Base-by-base conservation (phyloP, 2,329 filamentous ascomycete species). In the Aureobasidium uvarum region DNA sequence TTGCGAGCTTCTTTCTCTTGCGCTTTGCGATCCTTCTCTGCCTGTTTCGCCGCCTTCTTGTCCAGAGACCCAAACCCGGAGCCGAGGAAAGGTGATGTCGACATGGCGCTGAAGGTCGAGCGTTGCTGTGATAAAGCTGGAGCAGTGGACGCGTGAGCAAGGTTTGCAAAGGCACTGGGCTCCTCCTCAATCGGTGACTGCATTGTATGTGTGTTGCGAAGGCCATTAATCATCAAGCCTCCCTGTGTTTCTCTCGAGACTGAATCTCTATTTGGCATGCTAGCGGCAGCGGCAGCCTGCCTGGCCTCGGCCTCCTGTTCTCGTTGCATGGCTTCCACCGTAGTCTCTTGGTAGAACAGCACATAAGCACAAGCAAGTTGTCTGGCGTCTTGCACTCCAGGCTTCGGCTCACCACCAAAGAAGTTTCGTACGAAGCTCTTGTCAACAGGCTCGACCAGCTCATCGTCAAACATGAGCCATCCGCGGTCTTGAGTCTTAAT, bases 361-460 rank as follows among this genome's bases (percentile, higher is more conserved):
- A 99, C 93, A 73, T 99, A 99, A 36, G 95, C 95, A 72, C 93
- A 97, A 11, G 95, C 95, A 76, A 96, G 86, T 65, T 76, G 74
- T 63, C 71, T 74, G 3, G 92, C 92, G 55, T 80, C 79, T 62
- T 81, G 73, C 1, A 71, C 64, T 18, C 74, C 73, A 18, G 74
- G 73, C 36, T 74, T 68, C 5, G 74, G 74, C 73, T 90, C 92
- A 74, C 97, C 95, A 18, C 95, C 95, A 72, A 99, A 99, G 78
- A 99, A 99, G 75, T 96, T 97, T 69, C 89, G 86, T 43, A 99
- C 95, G 73, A 96, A 99, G 74, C 90, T 89, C 77, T 97, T 97
- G 76, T 97, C 92, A 5, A 99, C 95, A 0, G 95, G 95, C 76
- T 99, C 95, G 5, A 99, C 95, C 86, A 98, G 92, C 78, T 99